Percentiles rank a stretch among this genome's conserved stretches.
phyloP scores from a whole-genome alignment of 148 eudicot genomes.

The Heliosperma pusillum region DNA sequence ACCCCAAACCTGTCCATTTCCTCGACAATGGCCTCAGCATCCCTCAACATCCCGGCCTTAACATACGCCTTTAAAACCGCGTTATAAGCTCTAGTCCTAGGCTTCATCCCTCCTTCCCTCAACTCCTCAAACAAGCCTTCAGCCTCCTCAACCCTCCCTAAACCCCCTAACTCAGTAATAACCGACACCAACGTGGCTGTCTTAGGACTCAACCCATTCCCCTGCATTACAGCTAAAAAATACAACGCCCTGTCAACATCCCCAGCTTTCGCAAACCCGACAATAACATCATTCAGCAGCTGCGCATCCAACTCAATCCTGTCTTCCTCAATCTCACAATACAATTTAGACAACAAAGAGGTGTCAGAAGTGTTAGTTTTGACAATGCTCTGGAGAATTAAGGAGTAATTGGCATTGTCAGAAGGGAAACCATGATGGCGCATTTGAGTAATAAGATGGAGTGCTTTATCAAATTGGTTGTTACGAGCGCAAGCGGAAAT shows the following conservation, averaged over 20 bases:
- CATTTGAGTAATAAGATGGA: constrained; percentile 67
- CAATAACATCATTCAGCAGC: constrained; percentile 73
- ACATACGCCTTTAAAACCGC: constrained; percentile 90
- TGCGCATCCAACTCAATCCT: constrained; percentile 68
- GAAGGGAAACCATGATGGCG: constrained; percentile 70
- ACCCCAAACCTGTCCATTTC: constrained; percentile 84
- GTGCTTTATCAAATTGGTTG: constrained; percentile 74
- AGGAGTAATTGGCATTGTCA: constrained; percentile 73
- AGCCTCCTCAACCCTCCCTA: constrained; percentile 80
- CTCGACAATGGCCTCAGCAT: constrained; percentile 73
- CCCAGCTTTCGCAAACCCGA: constrained; percentile 77
- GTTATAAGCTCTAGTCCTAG: constrained; percentile 83
- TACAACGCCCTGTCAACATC: constrained; percentile 66
- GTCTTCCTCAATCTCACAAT: constrained; percentile 58
- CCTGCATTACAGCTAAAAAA: constrained; percentile 60
- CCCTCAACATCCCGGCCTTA: constrained; percentile 61
- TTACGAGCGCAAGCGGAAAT: constrained; percentile 91
- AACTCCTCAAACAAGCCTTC: constrained; percentile 94
- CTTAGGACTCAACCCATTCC: constrained; percentile 71
- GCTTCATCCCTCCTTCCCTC: constrained; percentile 80
- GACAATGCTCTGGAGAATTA: constrained; percentile 68
- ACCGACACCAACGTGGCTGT: constrained; percentile 57
- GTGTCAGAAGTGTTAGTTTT: constrained; percentile 41
- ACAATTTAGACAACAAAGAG: constrained; percentile 51
- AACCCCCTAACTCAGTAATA: constrained; percentile 58